phyloP scores from a whole-genome alignment of 192 early-diverging fungal species.

The Haplosporangium gracile region DNA sequence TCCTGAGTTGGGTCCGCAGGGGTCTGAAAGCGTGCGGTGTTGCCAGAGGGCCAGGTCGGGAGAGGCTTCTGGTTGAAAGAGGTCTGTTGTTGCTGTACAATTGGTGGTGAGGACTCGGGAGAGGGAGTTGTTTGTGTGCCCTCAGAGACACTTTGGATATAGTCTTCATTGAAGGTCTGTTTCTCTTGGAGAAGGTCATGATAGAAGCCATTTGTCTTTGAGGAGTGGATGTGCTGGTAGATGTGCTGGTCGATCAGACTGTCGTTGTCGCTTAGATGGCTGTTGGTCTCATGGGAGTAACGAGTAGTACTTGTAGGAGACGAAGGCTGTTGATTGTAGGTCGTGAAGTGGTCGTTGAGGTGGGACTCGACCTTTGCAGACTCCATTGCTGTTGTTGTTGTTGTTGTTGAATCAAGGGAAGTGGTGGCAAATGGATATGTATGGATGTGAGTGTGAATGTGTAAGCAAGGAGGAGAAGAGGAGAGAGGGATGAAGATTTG shows the following conservation, averaged over 20 bases:
- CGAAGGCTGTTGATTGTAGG: background rate
- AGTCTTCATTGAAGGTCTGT: background rate
- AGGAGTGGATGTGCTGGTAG: background rate
- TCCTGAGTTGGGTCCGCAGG: conserved; percentile 8
- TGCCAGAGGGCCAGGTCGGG: conserved; percentile 34
- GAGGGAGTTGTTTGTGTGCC: conserved; percentile 24
- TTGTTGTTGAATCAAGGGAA: background rate
- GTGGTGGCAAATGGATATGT: background rate
- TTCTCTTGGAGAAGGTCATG: conserved; percentile 16
- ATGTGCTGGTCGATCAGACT: background rate
- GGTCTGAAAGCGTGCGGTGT: conserved; percentile 21
- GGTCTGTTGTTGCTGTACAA: background rate
- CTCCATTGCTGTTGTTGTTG: background rate
- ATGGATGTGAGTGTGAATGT: conserved; percentile 4
- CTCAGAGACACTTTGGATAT: conserved; percentile 24
- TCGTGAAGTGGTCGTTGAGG: background rate
- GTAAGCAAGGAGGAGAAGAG: background rate
- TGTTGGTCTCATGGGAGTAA: background rate
- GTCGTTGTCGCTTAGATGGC: background rate
- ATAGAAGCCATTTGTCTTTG: conserved; percentile 20
- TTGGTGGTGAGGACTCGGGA: background rate
- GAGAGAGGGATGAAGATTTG: background rate
- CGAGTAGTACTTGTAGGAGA: background rate
- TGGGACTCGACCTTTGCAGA: conserved; percentile 1
- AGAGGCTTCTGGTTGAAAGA: background rate